phyloP scores from a whole-genome alignment of 1,284 basidiomycete genomes.

The Chondrostereum purpureum region DNA sequence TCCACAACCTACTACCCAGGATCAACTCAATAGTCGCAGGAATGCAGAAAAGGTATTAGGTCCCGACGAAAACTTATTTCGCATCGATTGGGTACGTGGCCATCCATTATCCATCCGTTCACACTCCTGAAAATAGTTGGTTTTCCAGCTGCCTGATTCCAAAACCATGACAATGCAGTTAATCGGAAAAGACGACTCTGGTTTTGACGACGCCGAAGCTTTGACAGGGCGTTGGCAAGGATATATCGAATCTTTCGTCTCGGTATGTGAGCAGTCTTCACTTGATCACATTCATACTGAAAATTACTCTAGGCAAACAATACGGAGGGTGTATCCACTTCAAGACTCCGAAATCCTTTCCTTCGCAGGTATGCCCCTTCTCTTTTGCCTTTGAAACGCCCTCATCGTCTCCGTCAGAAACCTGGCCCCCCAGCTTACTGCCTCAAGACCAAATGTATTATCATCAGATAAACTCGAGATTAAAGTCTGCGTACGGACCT shows the following conservation, averaged over 20 bases:
- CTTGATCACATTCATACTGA: conserved; percentile 1
- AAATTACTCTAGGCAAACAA: too few species aligned
- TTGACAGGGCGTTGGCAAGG: conserved; percentile 81
- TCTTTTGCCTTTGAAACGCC: neutral
- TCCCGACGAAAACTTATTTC: conserved; percentile 87
- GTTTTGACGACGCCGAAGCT: conserved; percentile 80
- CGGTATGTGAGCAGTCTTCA: conserved; percentile 45
- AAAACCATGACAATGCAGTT: conserved; percentile 80
- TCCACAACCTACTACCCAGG: conserved; percentile 62
- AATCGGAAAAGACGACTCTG: conserved; percentile 85
- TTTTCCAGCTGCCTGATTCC: conserved; percentile 54
- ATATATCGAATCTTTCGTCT: conserved; percentile 85
- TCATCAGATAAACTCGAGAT: conserved; percentile 67
- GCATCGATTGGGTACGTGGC: conserved; percentile 80
- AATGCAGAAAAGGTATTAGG: conserved; percentile 81
- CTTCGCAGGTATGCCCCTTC: conserved; percentile 54
- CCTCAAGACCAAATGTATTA: conserved; percentile 33
- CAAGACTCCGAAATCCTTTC: conserved; percentile 63
- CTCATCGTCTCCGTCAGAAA: conserved; percentile 29
- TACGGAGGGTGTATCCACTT: conserved; percentile 42
- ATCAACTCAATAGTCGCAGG: conserved; percentile 80
- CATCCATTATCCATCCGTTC: neutral
- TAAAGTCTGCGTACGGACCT: conserved; percentile 80
- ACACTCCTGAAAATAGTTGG: neutral
- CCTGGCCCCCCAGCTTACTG: conserved; percentile 25